Base-by-base conservation (phyloP, 805 yeast species). In the Ogataea methanolica region DNA sequence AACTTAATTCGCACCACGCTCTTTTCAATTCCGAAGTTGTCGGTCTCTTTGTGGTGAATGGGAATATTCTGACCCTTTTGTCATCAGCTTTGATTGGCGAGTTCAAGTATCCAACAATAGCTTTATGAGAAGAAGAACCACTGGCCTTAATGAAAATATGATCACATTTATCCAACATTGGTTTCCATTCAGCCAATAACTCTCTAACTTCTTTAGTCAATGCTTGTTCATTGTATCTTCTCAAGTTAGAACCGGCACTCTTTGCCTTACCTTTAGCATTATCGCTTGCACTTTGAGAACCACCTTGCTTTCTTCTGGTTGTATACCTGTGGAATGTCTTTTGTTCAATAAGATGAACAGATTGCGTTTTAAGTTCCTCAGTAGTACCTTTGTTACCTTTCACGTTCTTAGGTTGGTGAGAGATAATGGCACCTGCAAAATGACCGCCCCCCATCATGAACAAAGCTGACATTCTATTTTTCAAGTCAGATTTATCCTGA, bases 401-500 rank as follows among this genome's bases (percentile, higher is more conserved):
- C 2, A 76, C 73, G 36, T 71, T 72, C 43, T 71, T 70, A 22
- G 79, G 83, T 42, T 72, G 72, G 59, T 91, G 97, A 1, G 89
- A 80, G 8, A 94, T 74, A 39, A 94, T 85, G 0, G 97, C 97
- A 17, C 94, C 99, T 0, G 98, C 96, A 71, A 94, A 94, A 68
- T 94, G 97, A 38, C 99, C 99, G 39, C 98, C 97, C 15, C 97
- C 97, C 45, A 94, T 79, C 96, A 94, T 88, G 55, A 94, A 78
- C 12, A 94, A 65, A 0, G 96, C 96, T 5, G 96, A 87, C 40
- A 74, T 74, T 4, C 69, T 68, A 0, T 58, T 51, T 3, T 60
- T 44, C 2, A 57, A 42, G 1, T 50, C 45, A 39, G 53, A 37
- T 39, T 50, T 55, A 36, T 55, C 52, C 11, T 47, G 41, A 15